Evolutionary conservation across 805 yeast species (phyloP), one percentile per base, ranked within the genome.

Genomic region (Starmerella bacillaris): DNA sequence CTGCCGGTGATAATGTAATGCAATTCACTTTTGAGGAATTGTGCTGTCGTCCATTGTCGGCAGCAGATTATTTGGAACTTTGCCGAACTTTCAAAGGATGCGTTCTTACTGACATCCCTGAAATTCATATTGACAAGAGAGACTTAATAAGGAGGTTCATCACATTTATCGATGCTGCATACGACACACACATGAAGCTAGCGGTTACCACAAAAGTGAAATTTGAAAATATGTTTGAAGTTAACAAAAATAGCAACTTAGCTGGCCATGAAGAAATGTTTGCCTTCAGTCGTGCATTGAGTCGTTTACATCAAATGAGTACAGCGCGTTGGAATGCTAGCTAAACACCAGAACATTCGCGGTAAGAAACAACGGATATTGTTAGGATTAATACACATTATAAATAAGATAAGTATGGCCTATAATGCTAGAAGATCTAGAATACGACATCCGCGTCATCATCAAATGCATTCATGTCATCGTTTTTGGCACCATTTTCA

Each of bases 271-370:
- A 86, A 56, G 98, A 86, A 58, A 70, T 76, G 54, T 89, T 86
- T 60, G 98, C 98, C 16, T 86, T 86, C 63, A 94, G 94, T 0
- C 68, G 98, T 51, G 95, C 96, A 0, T 62, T 86, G 39, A 75
- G 89, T 47, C 71, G 98, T 53, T 63, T 89, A 45, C 68, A 84
- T 29, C 96, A 86, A 47, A 86, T 86, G 95, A 75, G 92, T 45
- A 77, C 93, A 4, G 74, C 74, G 18, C 92, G 78, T 35, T 86
- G 98, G 98, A 49, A 49, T 21, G 48, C 49, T 17, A 37, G n/a
- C 7, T 26, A 5, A 5, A 9, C 26, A 14, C 7, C 16, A 4
- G 15, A 16, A n/a, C 16, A 9, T 5, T 4, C 15, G 33, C 12
- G 16, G 8, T 7, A 18, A 18, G n/a, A 18, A 4, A 6, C 18